Percentiles rank a stretch among this genome's conserved stretches.
phyloP scores from a whole-genome alignment of 768 basidiomycete species.

The Leccinum longicurvipes region DNA sequence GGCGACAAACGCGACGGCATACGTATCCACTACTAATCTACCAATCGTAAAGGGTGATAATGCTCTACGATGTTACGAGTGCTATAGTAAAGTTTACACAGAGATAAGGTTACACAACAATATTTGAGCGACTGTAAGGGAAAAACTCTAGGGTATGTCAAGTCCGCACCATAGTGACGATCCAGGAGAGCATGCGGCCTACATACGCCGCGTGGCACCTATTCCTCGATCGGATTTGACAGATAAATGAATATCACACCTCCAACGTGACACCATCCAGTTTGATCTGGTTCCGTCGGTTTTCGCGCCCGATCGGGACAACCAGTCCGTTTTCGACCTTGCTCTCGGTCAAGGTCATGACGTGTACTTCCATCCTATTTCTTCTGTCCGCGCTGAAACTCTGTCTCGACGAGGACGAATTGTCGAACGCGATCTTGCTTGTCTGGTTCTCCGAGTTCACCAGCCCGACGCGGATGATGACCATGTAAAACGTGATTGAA shows the following conservation, averaged over 20 bases:
- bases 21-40: not conserved
- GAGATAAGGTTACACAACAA: not conserved
- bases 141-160: not conserved
- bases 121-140: not conserved
- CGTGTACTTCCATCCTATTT: conserved; percentile 4
- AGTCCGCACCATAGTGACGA: not conserved
- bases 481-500: conserved; percentile 42
- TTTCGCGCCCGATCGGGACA: not conserved
- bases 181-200: not conserved
- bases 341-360: not conserved
- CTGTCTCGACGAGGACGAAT: not conserved
- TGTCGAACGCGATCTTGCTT: not conserved
- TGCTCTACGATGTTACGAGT: not conserved
- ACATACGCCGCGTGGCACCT: not conserved
- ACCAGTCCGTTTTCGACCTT: not conserved
- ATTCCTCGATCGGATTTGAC: not conserved
- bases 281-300: not conserved
- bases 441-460: not conserved
- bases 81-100: not conserved
- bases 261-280: not conserved
- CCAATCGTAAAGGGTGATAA: not conserved
- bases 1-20: not conserved
- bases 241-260: not conserved
- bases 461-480: conserved; percentile 37
- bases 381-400: not conserved